These are phyloP conservation scores for Leccinum cinnamomeum DNA, from an alignment of 1,284 basidiomycete species.

Conservation along the genomic window DNA sequence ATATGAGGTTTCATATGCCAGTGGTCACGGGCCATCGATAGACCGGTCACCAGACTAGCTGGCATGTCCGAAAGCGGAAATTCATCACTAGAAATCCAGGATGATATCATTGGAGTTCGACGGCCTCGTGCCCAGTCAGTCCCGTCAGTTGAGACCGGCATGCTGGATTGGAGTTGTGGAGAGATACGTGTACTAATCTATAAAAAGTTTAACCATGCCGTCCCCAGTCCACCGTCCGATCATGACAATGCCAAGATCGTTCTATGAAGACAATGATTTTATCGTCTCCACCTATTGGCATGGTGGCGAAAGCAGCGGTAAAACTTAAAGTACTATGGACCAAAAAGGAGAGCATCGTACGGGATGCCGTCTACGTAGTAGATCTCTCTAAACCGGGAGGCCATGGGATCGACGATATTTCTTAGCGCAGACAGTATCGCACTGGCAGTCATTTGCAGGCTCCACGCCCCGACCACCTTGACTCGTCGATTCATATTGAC, in stretches of 20 bases:
- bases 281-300: conserved; percentile 12
- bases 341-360: conserved; percentile 32
- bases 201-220: background rate
- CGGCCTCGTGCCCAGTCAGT: background rate
- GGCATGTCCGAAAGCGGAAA: background rate
- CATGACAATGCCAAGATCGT: background rate
- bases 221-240: background rate
- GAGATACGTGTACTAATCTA: background rate
- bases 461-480: conserved; percentile 84
- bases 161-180: conserved; percentile 3
- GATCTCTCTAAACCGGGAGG: conserved; percentile 45
- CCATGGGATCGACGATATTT: conserved; percentile 56
- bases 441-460: conserved; percentile 70
- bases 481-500: conserved; percentile 85
- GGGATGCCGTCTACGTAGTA: conserved; percentile 40
- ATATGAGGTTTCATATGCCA: no score
- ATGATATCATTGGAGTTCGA: background rate
- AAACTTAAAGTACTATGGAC: conserved; percentile 25
- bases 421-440: conserved; percentile 61
- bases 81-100: background rate
- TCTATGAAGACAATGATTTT: background rate
- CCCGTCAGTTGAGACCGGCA: background rate
- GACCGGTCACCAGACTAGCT: no score
- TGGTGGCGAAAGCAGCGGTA: background rate
- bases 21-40: no score